Conservation (phyloP, 2,329 filamentous ascomycete genomes). For the Ophiostoma quercus region DNA sequence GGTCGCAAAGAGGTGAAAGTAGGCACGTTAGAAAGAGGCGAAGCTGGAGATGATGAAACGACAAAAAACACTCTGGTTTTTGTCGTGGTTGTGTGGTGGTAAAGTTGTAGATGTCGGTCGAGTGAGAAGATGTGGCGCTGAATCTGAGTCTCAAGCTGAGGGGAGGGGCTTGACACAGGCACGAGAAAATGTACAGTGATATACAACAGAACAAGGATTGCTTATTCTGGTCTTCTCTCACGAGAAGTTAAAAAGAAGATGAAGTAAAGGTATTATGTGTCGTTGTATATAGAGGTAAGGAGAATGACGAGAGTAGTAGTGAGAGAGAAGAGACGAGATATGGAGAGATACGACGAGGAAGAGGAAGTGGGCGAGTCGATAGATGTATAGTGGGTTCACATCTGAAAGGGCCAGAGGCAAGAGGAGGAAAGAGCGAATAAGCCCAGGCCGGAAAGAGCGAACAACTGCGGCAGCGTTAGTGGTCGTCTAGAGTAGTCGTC, state of each 20-base stretch:
- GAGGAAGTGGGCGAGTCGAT: slow-evolving; percentile 2
- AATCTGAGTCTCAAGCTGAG: neutral
- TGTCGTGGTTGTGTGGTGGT: slow-evolving; percentile 8
- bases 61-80: neutral
- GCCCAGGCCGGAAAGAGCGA: slow-evolving; percentile 18
- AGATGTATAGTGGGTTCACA: slow-evolving; percentile 11
- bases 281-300: neutral
- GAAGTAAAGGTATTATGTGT: neutral
- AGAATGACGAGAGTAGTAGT: slow-evolving; percentile 5
- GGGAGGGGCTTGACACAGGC: neutral
- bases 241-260: slow-evolving; percentile 2
- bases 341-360: neutral
- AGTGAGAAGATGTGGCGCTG: slow-evolving; percentile 15
- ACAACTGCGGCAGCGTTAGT: slow-evolving; percentile 1
- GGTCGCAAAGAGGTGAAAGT: neutral
- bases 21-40: neutral
- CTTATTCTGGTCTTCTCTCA: slow-evolving; percentile 21
- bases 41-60: neutral
- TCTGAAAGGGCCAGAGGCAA: slow-evolving; percentile 17
- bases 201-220: slow-evolving; percentile 18
- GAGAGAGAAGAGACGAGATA: neutral
- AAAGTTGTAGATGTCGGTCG: slow-evolving; percentile 7
- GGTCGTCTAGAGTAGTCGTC: neutral
- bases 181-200: slow-evolving; percentile 9
- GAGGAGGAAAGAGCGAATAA: slow-evolving; percentile 10